These are phyloP conservation scores for Golubevia sp. DNA, from an alignment of 1,284 basidiomycete genomes.

Conservation along the genomic window DNA sequence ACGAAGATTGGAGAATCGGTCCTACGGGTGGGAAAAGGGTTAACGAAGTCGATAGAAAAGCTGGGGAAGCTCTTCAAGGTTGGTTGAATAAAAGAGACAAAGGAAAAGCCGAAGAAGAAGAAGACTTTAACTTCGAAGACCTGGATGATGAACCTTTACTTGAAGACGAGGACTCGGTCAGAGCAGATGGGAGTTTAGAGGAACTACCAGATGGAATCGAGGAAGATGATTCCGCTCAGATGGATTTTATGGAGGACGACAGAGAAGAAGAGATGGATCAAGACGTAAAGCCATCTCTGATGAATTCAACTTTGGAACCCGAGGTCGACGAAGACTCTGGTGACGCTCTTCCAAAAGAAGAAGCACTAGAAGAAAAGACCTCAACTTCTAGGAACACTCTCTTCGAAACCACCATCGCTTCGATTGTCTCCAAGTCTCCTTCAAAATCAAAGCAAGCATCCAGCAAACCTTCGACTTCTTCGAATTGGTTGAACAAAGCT, in stretches of 20 bases:
- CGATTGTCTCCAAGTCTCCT: neutral
- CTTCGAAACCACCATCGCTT: neutral
- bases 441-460: neutral
- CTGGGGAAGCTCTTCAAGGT: constrained; percentile 19
- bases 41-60: constrained; percentile 11
- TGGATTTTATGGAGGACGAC: neutral
- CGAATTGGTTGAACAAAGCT: neutral
- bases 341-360: constrained; percentile 2
- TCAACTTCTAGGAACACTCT: neutral
- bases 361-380: constrained; percentile 12
- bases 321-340: neutral
- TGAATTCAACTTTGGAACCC: neutral
- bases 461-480: neutral
- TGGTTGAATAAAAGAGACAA: constrained; percentile 28
- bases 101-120: constrained; percentile 18
- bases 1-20: constrained; percentile 26
- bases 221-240: neutral
- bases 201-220: neutral
- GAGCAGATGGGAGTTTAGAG: neutral
- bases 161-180: constrained; percentile 1
- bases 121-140: constrained; percentile 14
- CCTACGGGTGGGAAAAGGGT: constrained; percentile 10
- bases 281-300: neutral
- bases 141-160: constrained; percentile 23
- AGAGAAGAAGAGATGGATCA: neutral